These are phyloP conservation scores for Henckelia pumila DNA, from an alignment of 257 asterid species.

Conservation along the genomic window DNA sequence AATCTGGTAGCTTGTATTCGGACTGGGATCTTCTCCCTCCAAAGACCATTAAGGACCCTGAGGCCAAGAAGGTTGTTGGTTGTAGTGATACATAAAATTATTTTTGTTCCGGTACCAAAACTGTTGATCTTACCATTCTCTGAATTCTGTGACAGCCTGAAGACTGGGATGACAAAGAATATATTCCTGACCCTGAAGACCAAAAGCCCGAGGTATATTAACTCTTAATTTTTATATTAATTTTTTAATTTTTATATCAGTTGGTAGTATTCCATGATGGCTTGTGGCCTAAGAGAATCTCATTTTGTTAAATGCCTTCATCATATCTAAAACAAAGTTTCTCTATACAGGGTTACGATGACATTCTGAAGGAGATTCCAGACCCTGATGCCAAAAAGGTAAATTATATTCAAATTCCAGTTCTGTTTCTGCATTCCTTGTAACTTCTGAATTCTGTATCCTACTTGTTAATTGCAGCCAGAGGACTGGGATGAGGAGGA, in stretches of 20 bases:
- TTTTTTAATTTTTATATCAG: neutral
- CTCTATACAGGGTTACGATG: conserved; percentile 78
- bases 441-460: neutral
- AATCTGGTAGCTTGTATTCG: conserved; percentile 81
- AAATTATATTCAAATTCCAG: conserved; percentile 1
- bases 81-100: neutral
- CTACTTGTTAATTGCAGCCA: conserved; percentile 49
- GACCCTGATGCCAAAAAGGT: conserved; percentile 98
- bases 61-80: conserved; percentile 73
- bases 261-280: neutral
- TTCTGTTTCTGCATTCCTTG: neutral
- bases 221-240: too few relatives aligned
- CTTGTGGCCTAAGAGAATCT: neutral
- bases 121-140: conserved; percentile 1
- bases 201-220: conserved; percentile 85
- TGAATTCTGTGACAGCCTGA: conserved; percentile 64
- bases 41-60: conserved; percentile 85
- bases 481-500: conserved; percentile 99
- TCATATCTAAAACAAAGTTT: neutral
- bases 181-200: conserved; percentile 89
- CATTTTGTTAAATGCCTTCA: neutral
- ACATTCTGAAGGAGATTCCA: conserved; percentile 77
- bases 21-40: conserved; percentile 96
- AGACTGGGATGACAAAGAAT: conserved; percentile 98
- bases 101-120: neutral